Conservation (phyloP, 2,329 filamentous ascomycete species). For the Monosporascus sp. region DNA sequence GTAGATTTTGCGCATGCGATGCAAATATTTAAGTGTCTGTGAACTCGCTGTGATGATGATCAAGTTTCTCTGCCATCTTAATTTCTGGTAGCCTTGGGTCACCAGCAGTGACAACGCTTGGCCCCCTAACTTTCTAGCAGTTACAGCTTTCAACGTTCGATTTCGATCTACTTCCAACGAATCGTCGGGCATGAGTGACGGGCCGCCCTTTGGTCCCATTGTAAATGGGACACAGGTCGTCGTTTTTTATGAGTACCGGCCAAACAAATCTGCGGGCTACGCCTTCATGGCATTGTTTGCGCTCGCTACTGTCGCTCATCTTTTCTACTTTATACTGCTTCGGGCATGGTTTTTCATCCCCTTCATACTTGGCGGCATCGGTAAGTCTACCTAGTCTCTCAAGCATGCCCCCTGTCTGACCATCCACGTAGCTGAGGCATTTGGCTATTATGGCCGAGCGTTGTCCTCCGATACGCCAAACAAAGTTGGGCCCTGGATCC, state of each 20-base stretch:
- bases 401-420: neutral
- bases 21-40: neutral
- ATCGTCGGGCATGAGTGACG: neutral
- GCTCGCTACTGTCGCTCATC: conserved; percentile 7
- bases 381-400: conserved; percentile 1
- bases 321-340: conserved; percentile 8
- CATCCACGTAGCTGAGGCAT: conserved; percentile 4
- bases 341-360: conserved; percentile 15
- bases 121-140: too few relatives aligned
- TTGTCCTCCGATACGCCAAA: neutral
- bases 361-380: conserved; percentile 12
- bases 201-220: conserved; percentile 10
- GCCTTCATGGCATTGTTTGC: conserved; percentile 14
- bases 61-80: neutral
- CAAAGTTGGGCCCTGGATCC: neutral
- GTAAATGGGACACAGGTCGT: conserved; percentile 11
- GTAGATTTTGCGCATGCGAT: neutral
- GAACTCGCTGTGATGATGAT: neutral
- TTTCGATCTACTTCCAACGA: neutral
- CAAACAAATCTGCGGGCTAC: conserved; percentile 6
- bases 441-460: neutral
- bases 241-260: conserved; percentile 16
- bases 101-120: neutral
- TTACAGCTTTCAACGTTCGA: neutral
- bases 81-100: neutral